Conservation (phyloP, 306 rosid species). For the Quercus wislizeni region DNA sequence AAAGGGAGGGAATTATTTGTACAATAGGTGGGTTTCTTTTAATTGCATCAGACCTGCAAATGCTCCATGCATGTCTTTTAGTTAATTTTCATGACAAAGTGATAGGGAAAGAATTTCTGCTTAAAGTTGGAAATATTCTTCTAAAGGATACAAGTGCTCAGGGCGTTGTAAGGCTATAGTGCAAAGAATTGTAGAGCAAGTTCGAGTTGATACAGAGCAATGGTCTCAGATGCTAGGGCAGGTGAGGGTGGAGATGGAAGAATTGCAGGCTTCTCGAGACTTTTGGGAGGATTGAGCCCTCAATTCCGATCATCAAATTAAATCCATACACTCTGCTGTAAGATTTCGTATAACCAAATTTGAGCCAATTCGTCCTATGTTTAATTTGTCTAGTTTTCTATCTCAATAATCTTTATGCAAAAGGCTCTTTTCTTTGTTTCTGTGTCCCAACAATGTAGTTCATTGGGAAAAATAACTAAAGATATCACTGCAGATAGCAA, state of each 20-base stretch:
- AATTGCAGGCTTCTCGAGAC: slow-evolving; percentile 77
- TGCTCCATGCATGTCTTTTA: not conserved
- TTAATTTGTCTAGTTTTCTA: not conserved
- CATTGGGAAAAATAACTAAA: not conserved
- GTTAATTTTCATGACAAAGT: slow-evolving; percentile 5
- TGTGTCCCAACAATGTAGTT: not conserved
- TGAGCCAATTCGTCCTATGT: not conserved
- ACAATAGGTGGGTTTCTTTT: too few relatives aligned
- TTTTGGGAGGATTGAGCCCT: slow-evolving; percentile 79
- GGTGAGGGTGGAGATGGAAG: slow-evolving; percentile 91
- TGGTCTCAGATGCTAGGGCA: slow-evolving; percentile 90
- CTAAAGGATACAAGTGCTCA: slow-evolving; percentile 64
- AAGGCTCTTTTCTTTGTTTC: not conserved
- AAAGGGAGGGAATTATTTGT: not conserved
- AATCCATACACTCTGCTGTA: slow-evolving; percentile 53
- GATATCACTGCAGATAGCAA: not conserved
- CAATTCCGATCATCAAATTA: slow-evolving; percentile 53
- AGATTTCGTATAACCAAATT: slow-evolving; percentile 19
- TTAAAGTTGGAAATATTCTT: not conserved
- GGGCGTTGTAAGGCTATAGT: slow-evolving; percentile 81
- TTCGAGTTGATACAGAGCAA: slow-evolving; percentile 81
- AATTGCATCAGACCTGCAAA: not conserved
- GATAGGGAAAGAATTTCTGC: slow-evolving; percentile 6
- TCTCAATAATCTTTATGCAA: not conserved
- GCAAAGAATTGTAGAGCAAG: slow-evolving; percentile 77